phyloP scores from a whole-genome alignment of 2,329 filamentous ascomycete species.

The Penicillium sp. region DNA sequence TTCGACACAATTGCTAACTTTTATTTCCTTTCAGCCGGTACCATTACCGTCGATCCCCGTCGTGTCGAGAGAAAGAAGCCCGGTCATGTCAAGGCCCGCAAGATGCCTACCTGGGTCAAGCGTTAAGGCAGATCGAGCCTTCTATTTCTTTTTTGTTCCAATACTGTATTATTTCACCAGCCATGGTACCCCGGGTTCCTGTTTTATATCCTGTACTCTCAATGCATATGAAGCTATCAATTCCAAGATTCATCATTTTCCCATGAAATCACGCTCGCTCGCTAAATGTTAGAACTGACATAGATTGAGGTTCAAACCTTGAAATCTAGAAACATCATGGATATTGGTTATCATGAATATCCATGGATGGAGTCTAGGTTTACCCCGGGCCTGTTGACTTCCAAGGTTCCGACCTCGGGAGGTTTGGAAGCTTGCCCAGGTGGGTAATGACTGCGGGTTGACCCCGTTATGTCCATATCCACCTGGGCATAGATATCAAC shows the following conservation, averaged over 20 bases:
- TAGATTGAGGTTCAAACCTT: too few relatives aligned
- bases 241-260: slow-evolving; percentile 8
- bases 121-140: slow-evolving; percentile 46
- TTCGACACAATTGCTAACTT: slow-evolving; percentile 18
- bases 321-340: too few relatives aligned
- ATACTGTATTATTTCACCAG: slow-evolving; percentile 31
- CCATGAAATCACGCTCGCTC: background rate
- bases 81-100: slow-evolving; percentile 92
- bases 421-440: too few relatives aligned
- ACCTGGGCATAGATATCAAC: too few relatives aligned
- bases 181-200: slow-evolving; percentile 24
- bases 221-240: slow-evolving; percentile 27
- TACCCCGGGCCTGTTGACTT: too few relatives aligned
- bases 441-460: too few relatives aligned
- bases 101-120: slow-evolving; percentile 99
- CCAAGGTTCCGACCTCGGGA: too few relatives aligned
- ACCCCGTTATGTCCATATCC: too few relatives aligned
- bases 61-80: slow-evolving; percentile 98
- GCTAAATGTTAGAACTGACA: too few relatives aligned
- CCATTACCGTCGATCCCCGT: slow-evolving; percentile 86
- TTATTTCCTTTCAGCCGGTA: slow-evolving; percentile 67
- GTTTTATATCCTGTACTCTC: slow-evolving; percentile 34
- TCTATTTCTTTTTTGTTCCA: slow-evolving; percentile 26
- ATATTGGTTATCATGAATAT: too few relatives aligned
- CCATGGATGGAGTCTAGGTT: too few relatives aligned